phyloP scores from a whole-genome alignment of 208 protist genomes.

The Trypanosoma grayi region DNA sequence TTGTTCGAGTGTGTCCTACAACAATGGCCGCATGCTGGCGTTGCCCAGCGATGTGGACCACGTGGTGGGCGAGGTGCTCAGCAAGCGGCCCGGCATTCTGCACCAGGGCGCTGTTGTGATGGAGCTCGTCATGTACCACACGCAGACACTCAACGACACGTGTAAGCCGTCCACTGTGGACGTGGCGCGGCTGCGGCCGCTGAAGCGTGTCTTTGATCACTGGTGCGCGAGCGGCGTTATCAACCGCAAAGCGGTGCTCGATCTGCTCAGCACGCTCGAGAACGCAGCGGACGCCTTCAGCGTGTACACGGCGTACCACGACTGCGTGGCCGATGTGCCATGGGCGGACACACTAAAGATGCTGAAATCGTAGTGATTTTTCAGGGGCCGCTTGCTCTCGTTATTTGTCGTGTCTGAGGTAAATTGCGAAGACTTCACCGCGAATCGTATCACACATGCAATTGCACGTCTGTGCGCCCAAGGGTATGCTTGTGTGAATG shows the following conservation, averaged over 20 bases:
- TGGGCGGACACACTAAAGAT: constrained; percentile 12
- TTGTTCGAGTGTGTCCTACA: constrained; percentile 36
- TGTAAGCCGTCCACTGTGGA: constrained; percentile 20
- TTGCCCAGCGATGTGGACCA: constrained; percentile 39
- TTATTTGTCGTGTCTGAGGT: too few relatives aligned
- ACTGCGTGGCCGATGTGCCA: constrained; percentile 33
- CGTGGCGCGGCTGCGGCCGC: constrained; percentile 33
- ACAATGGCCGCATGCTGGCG: constrained; percentile 26
- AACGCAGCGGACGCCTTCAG: constrained; percentile 17
- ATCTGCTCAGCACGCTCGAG: constrained; percentile 36
- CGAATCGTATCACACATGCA: too few relatives aligned
- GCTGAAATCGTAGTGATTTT: constrained; percentile 29
- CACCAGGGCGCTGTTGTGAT: constrained; percentile 60
- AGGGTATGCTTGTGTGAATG: too few relatives aligned
- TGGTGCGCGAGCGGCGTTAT: constrained; percentile 55
- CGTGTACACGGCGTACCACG: constrained; percentile 49
- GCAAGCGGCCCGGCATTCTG: constrained; percentile 27
- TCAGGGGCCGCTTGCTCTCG: too few relatives aligned
- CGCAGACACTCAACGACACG: constrained; percentile 33
- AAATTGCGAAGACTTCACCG: too few relatives aligned
- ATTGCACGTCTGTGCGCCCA: too few relatives aligned
- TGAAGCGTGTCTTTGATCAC: constrained; percentile 50
- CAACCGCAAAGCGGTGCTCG: constrained; percentile 32
- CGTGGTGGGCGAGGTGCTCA: constrained; percentile 40
- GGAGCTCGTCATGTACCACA: constrained; percentile 73